Percentiles rank a stretch among this genome's conserved stretches.
phyloP scores from a whole-genome alignment of 2,329 filamentous ascomycete genomes.

The Stachybotrys elegans region DNA sequence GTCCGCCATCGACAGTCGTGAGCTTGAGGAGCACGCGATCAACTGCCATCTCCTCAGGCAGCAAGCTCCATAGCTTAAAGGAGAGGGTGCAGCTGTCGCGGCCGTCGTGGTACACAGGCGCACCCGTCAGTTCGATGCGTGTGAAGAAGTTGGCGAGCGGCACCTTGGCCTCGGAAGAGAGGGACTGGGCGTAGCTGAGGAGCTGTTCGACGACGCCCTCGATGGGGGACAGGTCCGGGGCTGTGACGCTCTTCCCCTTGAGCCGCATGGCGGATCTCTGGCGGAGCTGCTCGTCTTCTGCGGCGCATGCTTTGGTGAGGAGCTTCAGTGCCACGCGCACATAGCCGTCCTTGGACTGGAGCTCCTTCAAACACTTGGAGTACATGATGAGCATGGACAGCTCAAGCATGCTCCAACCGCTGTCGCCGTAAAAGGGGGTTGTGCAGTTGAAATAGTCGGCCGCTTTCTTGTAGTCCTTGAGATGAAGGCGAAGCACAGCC shows the following conservation, averaged over 20 bases:
- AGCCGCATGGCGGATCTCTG: slow-evolving; percentile 22
- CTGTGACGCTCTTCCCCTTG: slow-evolving; percentile 7
- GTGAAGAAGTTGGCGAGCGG: slow-evolving; percentile 71
- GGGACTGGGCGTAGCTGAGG: slow-evolving; percentile 35
- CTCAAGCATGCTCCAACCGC: slow-evolving; percentile 75
- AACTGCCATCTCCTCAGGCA: slow-evolving; percentile 65
- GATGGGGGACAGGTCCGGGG: slow-evolving; percentile 32
- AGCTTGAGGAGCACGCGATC: slow-evolving; percentile 62
- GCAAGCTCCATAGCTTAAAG: slow-evolving; percentile 64
- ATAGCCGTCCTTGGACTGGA: slow-evolving; percentile 74
- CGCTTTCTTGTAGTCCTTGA: slow-evolving; percentile 68
- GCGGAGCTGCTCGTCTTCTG: slow-evolving; percentile 44
- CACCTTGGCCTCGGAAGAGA: slow-evolving; percentile 57
- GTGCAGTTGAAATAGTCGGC: slow-evolving; percentile 74
- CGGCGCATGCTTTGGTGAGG: slow-evolving; percentile 59
- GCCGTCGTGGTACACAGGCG: slow-evolving; percentile 63
- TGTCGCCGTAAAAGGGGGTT: slow-evolving; percentile 72
- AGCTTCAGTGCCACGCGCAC: slow-evolving; percentile 71
- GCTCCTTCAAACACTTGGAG: slow-evolving; percentile 70
- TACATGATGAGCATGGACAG: slow-evolving; percentile 83
- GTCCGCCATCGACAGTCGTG: slow-evolving; percentile 47
- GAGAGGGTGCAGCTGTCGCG: slow-evolving; percentile 71
- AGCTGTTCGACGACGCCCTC: slow-evolving; percentile 44
- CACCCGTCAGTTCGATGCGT: slow-evolving; percentile 60
- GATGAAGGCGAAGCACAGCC: slow-evolving; percentile 74